A percentile compares a stretch with the other conserved stretches of the same genome.
These are phyloP conservation scores for Spizellomyces punctatus DNA, from an alignment of 192 early-diverging fungal genomes.

Conservation along the genomic window DNA sequence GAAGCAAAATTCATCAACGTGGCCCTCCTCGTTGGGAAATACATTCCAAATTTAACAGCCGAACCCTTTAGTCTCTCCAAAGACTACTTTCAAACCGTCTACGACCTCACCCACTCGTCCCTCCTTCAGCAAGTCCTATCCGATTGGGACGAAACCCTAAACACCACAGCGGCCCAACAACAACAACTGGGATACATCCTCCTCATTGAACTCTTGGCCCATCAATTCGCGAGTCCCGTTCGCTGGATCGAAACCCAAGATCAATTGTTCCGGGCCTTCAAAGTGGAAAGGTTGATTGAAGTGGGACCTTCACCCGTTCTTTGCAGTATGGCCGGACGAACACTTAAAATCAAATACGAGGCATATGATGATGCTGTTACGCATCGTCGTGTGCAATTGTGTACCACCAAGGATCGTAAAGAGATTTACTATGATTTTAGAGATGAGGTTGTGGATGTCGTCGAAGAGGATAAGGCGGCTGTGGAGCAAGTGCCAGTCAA, in stretches of 20 bases:
- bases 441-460: slow-evolving; percentile 51
- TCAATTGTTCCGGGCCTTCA: slow-evolving; percentile 74
- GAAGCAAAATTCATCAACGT: slow-evolving; percentile 84
- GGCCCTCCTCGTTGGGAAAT: slow-evolving; percentile 75
- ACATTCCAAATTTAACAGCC: slow-evolving; percentile 95
- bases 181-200: slow-evolving; percentile 86
- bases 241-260: slow-evolving; percentile 96
- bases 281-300: slow-evolving; percentile 87
- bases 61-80: slow-evolving; percentile 80
- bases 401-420: slow-evolving; percentile 85
- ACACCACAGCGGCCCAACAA: slow-evolving; percentile 72
- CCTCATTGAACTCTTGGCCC: slow-evolving; percentile 85
- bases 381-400: slow-evolving; percentile 84
- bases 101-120: slow-evolving; percentile 70
- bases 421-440: slow-evolving; percentile 95
- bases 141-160: slow-evolving; percentile 74
- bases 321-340: slow-evolving; percentile 90
- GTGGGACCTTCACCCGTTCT: slow-evolving; percentile 88
- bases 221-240: slow-evolving; percentile 92
- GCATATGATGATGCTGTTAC: slow-evolving; percentile 93
- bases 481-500: slow-evolving; percentile 52
- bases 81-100: slow-evolving; percentile 75
- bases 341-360: slow-evolving; percentile 95
- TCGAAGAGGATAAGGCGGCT: slow-evolving; percentile 51
- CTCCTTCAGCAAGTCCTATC: slow-evolving; percentile 78